Evolutionary conservation across 1,284 basidiomycete species (phyloP).

Genomic region (Austroboletus niveus): DNA sequence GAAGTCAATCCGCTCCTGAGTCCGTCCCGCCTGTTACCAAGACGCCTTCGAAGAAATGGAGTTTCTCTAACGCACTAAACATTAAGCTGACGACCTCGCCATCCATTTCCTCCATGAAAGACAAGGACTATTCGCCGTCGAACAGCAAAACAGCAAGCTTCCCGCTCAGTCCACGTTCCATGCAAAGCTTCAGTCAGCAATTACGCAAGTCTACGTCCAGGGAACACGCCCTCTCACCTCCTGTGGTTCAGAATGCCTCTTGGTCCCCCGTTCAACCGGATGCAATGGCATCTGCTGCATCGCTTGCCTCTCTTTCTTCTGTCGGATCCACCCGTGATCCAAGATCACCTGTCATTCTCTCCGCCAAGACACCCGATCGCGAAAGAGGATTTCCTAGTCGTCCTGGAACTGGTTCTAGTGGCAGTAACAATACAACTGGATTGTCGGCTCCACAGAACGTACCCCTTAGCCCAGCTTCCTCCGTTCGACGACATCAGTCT

Average conservation of each 20-base stretch:
- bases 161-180: constrained; percentile 61
- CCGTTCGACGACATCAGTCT: constrained; percentile 61
- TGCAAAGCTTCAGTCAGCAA: constrained; percentile 57
- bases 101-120: constrained; percentile 54
- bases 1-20: constrained; percentile 41
- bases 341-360: constrained; percentile 37
- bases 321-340: constrained; percentile 58
- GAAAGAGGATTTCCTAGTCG: constrained; percentile 50
- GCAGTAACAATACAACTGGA: constrained; percentile 59
- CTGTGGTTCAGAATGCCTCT: constrained; percentile 42
- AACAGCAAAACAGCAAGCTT: constrained; percentile 46
- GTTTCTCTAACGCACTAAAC: constrained; percentile 88
- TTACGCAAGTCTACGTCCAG: constrained; percentile 65
- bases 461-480: constrained; percentile 70
- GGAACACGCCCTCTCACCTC: constrained; percentile 51
- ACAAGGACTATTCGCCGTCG: constrained; percentile 33
- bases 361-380: constrained; percentile 57
- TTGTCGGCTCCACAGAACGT: constrained; percentile 48
- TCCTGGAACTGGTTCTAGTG: constrained; percentile 69
- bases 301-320: constrained; percentile 70
- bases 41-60: constrained; percentile 94
- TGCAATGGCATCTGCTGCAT: constrained; percentile 73
- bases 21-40: constrained; percentile 45
- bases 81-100: constrained; percentile 71
- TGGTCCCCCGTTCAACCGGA: constrained; percentile 71